Conservation (phyloP, 805 yeast species). For the Saccharomycopsis microspora region DNA sequence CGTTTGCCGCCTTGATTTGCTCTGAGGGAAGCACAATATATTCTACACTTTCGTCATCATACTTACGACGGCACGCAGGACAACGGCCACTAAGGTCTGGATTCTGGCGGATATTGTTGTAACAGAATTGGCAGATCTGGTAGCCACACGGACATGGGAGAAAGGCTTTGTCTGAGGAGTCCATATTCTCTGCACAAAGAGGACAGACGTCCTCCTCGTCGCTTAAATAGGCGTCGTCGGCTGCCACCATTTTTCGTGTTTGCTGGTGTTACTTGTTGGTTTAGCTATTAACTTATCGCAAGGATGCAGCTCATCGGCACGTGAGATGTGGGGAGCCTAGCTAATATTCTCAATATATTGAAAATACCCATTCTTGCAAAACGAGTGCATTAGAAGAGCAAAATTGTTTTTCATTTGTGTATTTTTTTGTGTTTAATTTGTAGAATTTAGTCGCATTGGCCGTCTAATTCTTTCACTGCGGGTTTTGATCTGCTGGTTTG, state of each 20-base stretch:
- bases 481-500: no score
- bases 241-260: background rate
- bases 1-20: slow-evolving; percentile 70
- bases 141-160: slow-evolving; percentile 99
- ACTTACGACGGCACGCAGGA: slow-evolving; percentile 92
- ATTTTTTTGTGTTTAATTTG: no score
- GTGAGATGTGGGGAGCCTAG: no score
- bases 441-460: no score
- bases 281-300: background rate
- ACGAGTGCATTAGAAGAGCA: no score
- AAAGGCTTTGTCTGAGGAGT: slow-evolving; percentile 88
- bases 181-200: slow-evolving; percentile 95
- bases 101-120: slow-evolving; percentile 88
- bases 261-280: background rate
- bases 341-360: no score
- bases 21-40: slow-evolving; percentile 76
- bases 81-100: slow-evolving; percentile 93
- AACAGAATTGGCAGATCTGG: slow-evolving; percentile 96
- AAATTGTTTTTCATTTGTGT: no score
- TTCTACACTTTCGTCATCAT: slow-evolving; percentile 88
- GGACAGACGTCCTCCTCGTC: slow-evolving; percentile 43
- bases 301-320: no score
- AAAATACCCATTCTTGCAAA: no score
- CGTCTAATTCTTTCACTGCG: no score
- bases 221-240: slow-evolving; percentile 7